Evolutionary conservation across 306 rosid genomes (phyloP), one percentile per base, ranked within the genome.

Genomic region (Castanea crenata): DNA sequence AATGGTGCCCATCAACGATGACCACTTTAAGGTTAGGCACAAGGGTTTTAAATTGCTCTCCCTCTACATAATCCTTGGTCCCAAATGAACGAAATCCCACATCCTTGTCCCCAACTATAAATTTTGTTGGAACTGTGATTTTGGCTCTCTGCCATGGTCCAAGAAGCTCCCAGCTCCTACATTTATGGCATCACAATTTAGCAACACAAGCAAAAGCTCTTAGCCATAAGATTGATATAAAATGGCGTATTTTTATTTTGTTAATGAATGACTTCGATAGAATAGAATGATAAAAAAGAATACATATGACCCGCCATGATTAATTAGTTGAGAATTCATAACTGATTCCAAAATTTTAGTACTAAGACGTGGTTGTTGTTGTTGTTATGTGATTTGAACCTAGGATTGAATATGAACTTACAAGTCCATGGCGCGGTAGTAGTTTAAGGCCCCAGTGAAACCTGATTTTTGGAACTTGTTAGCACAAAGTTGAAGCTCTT

Each of bases 391-490:
- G 54, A 49, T 49, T 49, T 49, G 54, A 49, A 49, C 1, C 14
- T 49, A 49, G 0, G 54, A 49, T 3, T 52, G 31, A 13, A 75
- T 49, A 0, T 12, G 15, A 69, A 51, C 91, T 88, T 64, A 93
- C 96, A 88, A 61, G 84, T 91, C 91, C 89, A 91, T 85, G 55
- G 91, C 90, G 5, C 93, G 92, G 75, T 88, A 93, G 78, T 91
- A 88, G 84, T 92, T 93, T 77, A 93, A 82, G 21, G 92, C 85
- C 51, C 96, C 92, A 11, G 94, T 89, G 84, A 93, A 91, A 78
- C 97, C 92, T 38, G 94, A 88, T 79, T 91, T 93, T 74, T 88
- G 90, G 57, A 86, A 91, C 65, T 89, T 88, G 57, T 91, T 94
- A 12, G 97, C 90, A 73, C 78, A 89, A 69, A 88, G 88, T 59